Base-by-base conservation (phyloP, 768 basidiomycete species). In the Rhodotorula toruloides region DNA sequence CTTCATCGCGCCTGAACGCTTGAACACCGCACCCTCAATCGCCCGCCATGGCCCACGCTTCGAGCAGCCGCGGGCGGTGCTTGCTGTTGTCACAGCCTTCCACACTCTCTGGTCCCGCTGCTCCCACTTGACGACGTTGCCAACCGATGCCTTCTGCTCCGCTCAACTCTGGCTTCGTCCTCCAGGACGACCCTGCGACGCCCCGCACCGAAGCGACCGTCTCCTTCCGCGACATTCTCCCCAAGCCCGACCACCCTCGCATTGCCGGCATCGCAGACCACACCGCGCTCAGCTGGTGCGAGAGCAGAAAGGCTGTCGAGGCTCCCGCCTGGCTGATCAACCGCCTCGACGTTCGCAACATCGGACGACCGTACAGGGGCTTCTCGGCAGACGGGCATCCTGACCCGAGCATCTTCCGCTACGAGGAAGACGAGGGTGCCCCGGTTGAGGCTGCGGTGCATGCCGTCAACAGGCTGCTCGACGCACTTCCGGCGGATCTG, bases 291-390 rank as follows among this genome's bases (percentile, higher is more conserved):
- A 56, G 68, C 17, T 75, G 74, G 74, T 75, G 74, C 50, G 49
- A 72, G 36, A 65, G 65, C 27, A 65, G 74, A 32, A 61, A 66
- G 34, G 53, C 57, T 19, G 67, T 73, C 36, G 62, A 61, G 5
- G 72, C 71, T 36, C 74, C 74, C 13, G 62, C 71, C n/a, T 75
- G 74, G 74, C 54, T 75, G 42, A 73, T 75, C 68, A 68, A 73
- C 29, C 58, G 72, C 25, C 48, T 75, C 25, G 63, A 69, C 39
- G 27, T 58, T n/a, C 50, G 62, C 42, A 75, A 73, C 57, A 54
- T 75, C 48, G 70, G 63, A 48, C 47, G 47, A 4, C 71, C 72
- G 22, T 73, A 70, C 56, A 67, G 65, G 37, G 74, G 74, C 12
- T 75, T 75, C 58, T 67, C 70, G 21, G 48, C 61, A n/a, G 72